Conservation (phyloP, 192 early-diverging fungal species). For the Lobosporangium transversale region DNA sequence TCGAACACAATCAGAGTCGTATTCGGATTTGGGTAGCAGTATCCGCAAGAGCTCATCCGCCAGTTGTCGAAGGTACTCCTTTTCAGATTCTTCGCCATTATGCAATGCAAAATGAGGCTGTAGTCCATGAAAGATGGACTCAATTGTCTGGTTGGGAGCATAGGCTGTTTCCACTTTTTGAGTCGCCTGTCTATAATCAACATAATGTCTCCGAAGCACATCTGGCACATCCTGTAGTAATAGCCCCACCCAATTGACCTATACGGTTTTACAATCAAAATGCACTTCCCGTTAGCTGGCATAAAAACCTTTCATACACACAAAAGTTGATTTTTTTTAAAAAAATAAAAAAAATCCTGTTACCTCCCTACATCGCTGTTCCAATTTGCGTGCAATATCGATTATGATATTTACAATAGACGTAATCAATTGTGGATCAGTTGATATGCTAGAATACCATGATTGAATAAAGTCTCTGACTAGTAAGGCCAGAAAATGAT, state of each 20-base stretch:
- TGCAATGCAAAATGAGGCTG: conserved; percentile 63
- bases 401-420: conserved; percentile 52
- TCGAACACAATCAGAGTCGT: conserved; percentile 56
- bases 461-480: conserved; percentile 63
- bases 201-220: conserved; percentile 57
- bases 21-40: conserved; percentile 53
- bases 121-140: conserved; percentile 60
- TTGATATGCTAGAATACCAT: conserved; percentile 60
- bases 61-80: conserved; percentile 58
- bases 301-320: not conserved
- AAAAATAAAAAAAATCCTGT: not conserved
- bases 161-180: conserved; percentile 52
- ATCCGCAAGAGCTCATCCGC: conserved; percentile 52
- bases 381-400: conserved; percentile 49
- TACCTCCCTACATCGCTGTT: conserved; percentile 57
- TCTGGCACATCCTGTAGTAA: conserved; percentile 56
- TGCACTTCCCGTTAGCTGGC: not conserved
- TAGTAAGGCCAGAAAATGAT: conserved; percentile 59
- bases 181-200: conserved; percentile 57
- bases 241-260: conserved; percentile 62
- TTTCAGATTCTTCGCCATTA: conserved; percentile 51
- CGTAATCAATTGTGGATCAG: conserved; percentile 54
- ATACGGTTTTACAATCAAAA: not conserved
- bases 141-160: conserved; percentile 52
- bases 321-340: not conserved